A percentile compares a stretch with the other conserved stretches of the same genome.
Evolutionary conservation across 164 flowering plant species (phyloP).

Genomic region (Macadamia tetraphylla): DNA sequence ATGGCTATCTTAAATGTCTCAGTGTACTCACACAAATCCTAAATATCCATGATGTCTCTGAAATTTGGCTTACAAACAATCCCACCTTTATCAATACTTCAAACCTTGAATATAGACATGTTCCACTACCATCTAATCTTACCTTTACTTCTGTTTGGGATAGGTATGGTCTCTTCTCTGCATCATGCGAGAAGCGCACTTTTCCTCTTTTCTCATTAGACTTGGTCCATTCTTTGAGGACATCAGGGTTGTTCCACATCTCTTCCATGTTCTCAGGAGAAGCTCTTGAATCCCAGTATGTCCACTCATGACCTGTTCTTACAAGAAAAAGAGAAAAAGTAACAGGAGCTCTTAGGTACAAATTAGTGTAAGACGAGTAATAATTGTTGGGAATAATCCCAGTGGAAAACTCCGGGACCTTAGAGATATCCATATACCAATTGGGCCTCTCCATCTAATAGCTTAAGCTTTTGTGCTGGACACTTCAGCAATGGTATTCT

Average conservation of each 20-base stretch:
- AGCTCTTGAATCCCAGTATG: slow-evolving; percentile 70
- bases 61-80: too few species aligned
- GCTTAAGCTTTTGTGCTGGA: too few species aligned
- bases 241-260: slow-evolving; percentile 67
- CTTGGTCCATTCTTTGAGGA: slow-evolving; percentile 68
- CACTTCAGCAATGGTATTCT: too few species aligned
- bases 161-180: slow-evolving; percentile 62
- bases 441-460: too few species aligned
- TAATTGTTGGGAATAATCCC: too few species aligned
- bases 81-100: too few species aligned
- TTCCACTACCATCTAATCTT: slow-evolving; percentile 2
- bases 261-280: slow-evolving; percentile 81
- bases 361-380: not conserved
- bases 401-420: too few species aligned
- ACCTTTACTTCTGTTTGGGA: slow-evolving; percentile 77
- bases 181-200: slow-evolving; percentile 70
- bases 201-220: slow-evolving; percentile 67
- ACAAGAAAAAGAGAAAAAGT: slow-evolving; percentile 10
- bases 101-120: too few species aligned
- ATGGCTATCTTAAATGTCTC: too few species aligned
- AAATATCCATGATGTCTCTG: too few species aligned
- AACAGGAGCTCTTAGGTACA: slow-evolving; percentile 1
- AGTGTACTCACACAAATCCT: too few species aligned
- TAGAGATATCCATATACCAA: too few species aligned
- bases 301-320: slow-evolving; percentile 28